These are phyloP conservation scores for Colletotrichum costaricense DNA, from an alignment of 2,329 filamentous ascomycete species.

Conservation along the genomic window DNA sequence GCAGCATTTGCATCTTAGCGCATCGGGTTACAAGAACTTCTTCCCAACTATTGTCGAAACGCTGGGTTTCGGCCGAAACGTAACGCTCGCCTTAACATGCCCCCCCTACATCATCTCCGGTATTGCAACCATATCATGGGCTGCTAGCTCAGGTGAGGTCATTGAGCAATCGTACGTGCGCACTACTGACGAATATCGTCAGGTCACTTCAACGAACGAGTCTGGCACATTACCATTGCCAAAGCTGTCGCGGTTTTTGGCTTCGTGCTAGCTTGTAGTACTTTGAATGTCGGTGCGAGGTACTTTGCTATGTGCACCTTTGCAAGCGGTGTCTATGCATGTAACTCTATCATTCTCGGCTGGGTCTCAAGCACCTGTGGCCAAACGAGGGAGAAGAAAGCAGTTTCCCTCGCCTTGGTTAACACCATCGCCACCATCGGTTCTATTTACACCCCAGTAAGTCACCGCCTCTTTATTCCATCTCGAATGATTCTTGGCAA, in stretches of 20 bases:
- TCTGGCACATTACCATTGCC: neutral
- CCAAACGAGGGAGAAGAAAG: neutral
- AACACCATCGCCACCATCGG: neutral
- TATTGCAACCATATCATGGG: neutral
- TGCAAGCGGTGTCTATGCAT: slow-evolving; percentile 48
- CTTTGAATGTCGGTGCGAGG: slow-evolving; percentile 47
- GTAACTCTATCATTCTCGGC: slow-evolving; percentile 56
- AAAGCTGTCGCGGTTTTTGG: neutral
- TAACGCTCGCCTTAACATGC: neutral
- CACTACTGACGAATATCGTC: neutral
- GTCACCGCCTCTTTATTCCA: neutral
- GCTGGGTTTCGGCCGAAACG: neutral
- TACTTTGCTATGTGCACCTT: slow-evolving; percentile 50
- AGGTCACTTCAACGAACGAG: neutral
- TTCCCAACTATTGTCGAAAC: neutral
- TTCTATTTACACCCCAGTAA: neutral
- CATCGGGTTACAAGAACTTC: neutral
- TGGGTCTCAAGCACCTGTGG: slow-evolving; percentile 52
- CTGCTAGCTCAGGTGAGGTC: neutral
- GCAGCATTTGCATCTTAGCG: neutral
- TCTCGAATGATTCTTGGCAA: neutral
- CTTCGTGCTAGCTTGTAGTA: neutral
- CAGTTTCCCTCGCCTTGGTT: neutral
- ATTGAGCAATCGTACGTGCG: neutral
- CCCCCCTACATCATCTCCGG: neutral